phyloP scores from a whole-genome alignment of 2,329 filamentous ascomycete genomes.

The Aureobasidium sp. region DNA sequence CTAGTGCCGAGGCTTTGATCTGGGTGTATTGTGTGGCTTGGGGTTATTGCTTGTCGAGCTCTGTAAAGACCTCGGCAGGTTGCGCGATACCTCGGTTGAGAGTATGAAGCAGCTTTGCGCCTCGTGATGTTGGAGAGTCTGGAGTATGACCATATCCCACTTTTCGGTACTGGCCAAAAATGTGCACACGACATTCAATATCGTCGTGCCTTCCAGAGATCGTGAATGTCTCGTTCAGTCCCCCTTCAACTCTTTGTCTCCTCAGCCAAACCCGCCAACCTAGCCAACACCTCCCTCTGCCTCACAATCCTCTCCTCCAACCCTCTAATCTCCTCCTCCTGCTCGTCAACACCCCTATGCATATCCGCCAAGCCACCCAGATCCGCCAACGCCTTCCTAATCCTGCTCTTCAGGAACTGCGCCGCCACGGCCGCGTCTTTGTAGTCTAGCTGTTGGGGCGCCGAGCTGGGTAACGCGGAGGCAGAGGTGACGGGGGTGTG shows the following conservation, averaged over 20 bases:
- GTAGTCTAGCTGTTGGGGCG: conserved; percentile 37
- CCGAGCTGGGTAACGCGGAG: background rate
- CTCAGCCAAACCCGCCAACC: conserved; percentile 30
- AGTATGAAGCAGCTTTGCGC: background rate
- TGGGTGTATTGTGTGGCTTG: background rate
- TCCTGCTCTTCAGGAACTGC: conserved; percentile 64
- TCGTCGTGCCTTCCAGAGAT: background rate
- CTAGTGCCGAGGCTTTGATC: background rate
- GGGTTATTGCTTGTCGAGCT: too few species aligned
- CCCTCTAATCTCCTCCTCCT: conserved; percentile 59
- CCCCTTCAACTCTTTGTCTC: conserved; percentile 23
- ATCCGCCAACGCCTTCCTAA: conserved; percentile 59
- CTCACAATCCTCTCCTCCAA: conserved; percentile 54
- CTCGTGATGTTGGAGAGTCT: too few species aligned
- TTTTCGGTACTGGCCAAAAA: background rate
- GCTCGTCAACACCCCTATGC: conserved; percentile 55
- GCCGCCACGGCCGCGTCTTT: conserved; percentile 76
- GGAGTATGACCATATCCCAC: background rate
- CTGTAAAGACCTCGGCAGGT: background rate
- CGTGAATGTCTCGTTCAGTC: background rate
- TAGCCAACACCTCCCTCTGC: conserved; percentile 53
- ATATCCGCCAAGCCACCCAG: conserved; percentile 62
- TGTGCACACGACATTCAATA: background rate
- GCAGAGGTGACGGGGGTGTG: background rate
- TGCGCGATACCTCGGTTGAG: background rate